Base-by-base conservation (phyloP, 1,284 basidiomycete genomes). In the Boletellus sp. region DNA sequence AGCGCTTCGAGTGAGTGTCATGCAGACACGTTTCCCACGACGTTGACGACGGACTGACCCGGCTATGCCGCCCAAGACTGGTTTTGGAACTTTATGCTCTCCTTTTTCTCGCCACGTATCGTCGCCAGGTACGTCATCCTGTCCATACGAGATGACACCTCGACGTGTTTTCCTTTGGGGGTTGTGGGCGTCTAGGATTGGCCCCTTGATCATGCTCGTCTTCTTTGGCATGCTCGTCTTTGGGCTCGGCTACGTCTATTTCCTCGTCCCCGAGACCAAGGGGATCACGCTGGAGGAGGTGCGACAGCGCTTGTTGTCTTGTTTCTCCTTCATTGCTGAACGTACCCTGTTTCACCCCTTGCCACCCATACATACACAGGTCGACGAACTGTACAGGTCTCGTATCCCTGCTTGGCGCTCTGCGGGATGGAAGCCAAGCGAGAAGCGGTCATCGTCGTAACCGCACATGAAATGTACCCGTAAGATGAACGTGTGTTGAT, bases 211-310 rank as follows among this genome's bases (percentile, higher is more conserved):
- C 65, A 72, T 90, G 43, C 65, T 88, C 55, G 81, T 87, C 61
- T 89, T 89, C 74, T 88, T 83, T 62, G 87, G 88, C 56, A 84
- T 86, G 78, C 75, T 90, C 12, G 62, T 85, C 28, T 83, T 86
- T 60, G 88, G 85, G 22, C 82, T 77, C 59, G 63, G 81, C 52
- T 82, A 80, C 56, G 74, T 80, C 15, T 80, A 72, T 59, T 66
- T 57, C 22, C 52, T 62, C 36, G 38, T 69, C 13, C 61, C 66
- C 3, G 68, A 67, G 48, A 66, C 52, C 40, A 69, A 54, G 40
- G 63, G 66, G 13, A 53, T 64, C 26, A 62, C 61, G n/a, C 30
- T 66, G 40, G 68, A 70, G 56, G 61, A 67, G 59, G 64, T 61
- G 45, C 5, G 13, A 16, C 2, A 11, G 10, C n/a, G n/a, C n/a